A percentile compares a stretch with the other conserved stretches of the same genome.
Conservation (phyloP, 2,329 filamentous ascomycete species). For the Atkinsonella hypoxylon region DNA sequence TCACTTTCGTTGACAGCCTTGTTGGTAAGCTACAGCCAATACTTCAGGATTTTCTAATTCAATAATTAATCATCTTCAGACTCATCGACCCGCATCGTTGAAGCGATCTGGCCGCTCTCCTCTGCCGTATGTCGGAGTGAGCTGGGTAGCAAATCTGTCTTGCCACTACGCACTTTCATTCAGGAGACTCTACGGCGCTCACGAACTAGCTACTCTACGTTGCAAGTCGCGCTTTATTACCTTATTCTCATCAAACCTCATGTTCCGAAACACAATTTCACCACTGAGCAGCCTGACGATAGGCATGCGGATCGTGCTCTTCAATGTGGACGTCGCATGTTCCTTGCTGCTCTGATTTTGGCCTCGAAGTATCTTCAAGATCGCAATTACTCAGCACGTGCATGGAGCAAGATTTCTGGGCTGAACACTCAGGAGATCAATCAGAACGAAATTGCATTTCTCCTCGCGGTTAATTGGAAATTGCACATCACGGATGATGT, state of each 20-base stretch:
- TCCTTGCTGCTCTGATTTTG: conserved; percentile 84
- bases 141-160: conserved; percentile 59
- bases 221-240: conserved; percentile 95
- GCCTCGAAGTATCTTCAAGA: conserved; percentile 98
- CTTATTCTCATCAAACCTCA: conserved; percentile 86
- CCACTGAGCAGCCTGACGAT: conserved; percentile 71
- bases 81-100: conserved; percentile 93
- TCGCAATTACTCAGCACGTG: conserved; percentile 90
- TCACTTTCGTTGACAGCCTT: conserved; percentile 91
- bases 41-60: conserved; percentile 7
- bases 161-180: conserved; percentile 90
- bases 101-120: conserved; percentile 91
- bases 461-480: conserved; percentile 84
- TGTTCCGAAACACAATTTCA: conserved; percentile 73
- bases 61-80: conserved; percentile 44
- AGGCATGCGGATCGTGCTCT: conserved; percentile 63
- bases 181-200: conserved; percentile 93
- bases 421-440: conserved; percentile 89
- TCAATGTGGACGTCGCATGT: conserved; percentile 95
- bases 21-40: conserved; percentile 65
- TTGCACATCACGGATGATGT: conserved; percentile 82
- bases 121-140: conserved; percentile 67
- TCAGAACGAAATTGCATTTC: conserved; percentile 87
- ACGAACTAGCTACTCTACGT: conserved; percentile 90
- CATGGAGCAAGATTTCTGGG: conserved; percentile 99